These are phyloP conservation scores for Lecanicillium sp. DNA, from an alignment of 2,329 filamentous ascomycete genomes.

Conservation along the genomic window DNA sequence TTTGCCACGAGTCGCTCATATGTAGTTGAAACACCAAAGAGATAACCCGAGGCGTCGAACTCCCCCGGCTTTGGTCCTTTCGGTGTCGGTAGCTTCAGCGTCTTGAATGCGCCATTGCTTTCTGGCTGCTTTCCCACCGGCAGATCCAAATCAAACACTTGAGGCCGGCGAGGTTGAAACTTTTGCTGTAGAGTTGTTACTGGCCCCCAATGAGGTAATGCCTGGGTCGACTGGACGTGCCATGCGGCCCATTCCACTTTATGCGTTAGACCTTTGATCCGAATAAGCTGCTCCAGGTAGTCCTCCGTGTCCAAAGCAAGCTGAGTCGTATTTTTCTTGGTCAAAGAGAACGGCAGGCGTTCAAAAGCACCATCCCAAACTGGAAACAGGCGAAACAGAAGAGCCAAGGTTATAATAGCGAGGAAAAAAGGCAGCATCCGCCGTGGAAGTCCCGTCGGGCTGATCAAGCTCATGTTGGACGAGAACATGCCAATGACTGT, in stretches of 20 bases:
- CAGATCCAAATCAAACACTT: neutral
- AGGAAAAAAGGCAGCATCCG: no score
- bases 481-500: no score
- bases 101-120: constrained; percentile 4
- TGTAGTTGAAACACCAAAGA: constrained; percentile 36
- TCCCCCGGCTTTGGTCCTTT: constrained; percentile 20
- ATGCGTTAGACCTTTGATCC: neutral
- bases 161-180: constrained; percentile 1
- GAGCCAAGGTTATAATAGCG: no score
- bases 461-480: no score
- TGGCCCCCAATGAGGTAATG: neutral
- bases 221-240: constrained; percentile 1
- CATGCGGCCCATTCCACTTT: constrained; percentile 6
- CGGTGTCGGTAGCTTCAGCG: constrained; percentile 23
- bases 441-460: no score
- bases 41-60: constrained; percentile 29
- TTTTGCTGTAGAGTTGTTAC: constrained; percentile 1
- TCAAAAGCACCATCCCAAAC: neutral
- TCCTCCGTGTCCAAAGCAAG: neutral
- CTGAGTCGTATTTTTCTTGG: neutral
- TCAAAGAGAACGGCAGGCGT: neutral
- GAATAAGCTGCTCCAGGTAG: constrained; percentile 2
- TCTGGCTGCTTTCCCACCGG: no score
- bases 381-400: neutral
- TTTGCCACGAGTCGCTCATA: constrained; percentile 29